phyloP scores from a whole-genome alignment of 371 early-diverging fungal species.

The Mortierella sp. region DNA sequence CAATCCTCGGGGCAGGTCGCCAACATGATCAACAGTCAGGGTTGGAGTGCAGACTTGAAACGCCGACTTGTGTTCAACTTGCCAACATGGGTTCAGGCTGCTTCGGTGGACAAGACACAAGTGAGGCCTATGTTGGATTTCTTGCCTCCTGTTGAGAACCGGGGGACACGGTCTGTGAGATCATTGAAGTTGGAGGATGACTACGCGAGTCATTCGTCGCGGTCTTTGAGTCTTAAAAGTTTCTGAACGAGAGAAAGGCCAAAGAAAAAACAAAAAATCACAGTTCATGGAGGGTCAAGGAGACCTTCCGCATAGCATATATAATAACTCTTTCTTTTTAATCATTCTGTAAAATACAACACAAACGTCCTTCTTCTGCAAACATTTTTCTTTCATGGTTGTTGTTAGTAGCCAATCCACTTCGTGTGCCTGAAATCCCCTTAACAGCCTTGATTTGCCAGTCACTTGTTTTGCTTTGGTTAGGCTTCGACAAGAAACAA shows the following conservation, averaged over 20 bases:
- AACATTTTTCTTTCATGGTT: neutral
- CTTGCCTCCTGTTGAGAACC: constrained; percentile 29
- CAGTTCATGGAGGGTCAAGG: neutral
- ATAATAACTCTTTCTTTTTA: neutral
- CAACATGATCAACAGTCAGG: constrained; percentile 33
- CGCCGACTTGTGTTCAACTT: constrained; percentile 44
- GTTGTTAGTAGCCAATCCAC: neutral
- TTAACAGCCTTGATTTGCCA: neutral
- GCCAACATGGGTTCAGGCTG: constrained; percentile 22
- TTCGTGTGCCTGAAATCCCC: neutral
- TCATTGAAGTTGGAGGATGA: neutral
- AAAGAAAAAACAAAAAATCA: neutral
- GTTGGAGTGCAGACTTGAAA: constrained; percentile 32
- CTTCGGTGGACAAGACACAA: constrained; percentile 35
- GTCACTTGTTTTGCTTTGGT: constrained; percentile 10
- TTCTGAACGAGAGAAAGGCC: neutral
- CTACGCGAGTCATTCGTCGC: neutral
- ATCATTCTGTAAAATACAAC: neutral
- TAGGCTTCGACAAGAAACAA: neutral
- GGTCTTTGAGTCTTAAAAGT: neutral
- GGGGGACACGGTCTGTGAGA: constrained; percentile 23
- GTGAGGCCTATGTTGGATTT: constrained; percentile 35
- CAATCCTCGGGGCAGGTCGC: constrained; percentile 23
- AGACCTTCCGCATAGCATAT: neutral
- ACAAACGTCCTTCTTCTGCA: too few species aligned